Evolutionary conservation across 768 basidiomycete genomes (phyloP), one percentile per base, ranked within the genome.

Genomic region (Boletellus ananiceps): DNA sequence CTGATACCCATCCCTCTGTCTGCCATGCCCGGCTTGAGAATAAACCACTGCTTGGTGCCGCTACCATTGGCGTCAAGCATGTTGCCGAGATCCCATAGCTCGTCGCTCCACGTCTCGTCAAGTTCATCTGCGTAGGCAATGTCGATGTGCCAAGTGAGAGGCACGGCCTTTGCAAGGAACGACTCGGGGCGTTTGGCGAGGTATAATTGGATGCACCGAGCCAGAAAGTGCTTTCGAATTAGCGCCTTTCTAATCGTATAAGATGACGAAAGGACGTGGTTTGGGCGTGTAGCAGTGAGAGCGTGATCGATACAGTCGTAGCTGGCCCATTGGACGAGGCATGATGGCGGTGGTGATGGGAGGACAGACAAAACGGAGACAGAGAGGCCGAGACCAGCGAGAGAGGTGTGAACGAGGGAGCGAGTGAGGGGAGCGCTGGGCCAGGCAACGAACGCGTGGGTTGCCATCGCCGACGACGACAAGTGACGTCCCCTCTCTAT

Each of bases 11-110:
- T 91, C 12, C 93, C 96, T 43, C 92, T 80, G 71, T 98, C 94
- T 1, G 93, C 86, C 89, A 99, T 95, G 15, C 93, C 91, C 40
- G 96, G 94, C 71, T 99, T 99, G 44, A 99, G 70, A 52, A 99
- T 95, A 80, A 86, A 98, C 95, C 95, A 97, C 43, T 57, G 72
- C 15, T 55, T 57, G 25, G 37, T 41, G n/a, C 49, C 38, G 15
- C 18, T 23, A 12, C 8, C 34, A 16, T 70, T 71, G 4, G 60
- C 55, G 18, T 83, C 77, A 27, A 96, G 75, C 16, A 75, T 71
- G 39, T 77, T 68, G 6, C 79, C 82, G 13, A 98, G 78, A 43
- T 96, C 93, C 77, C 84, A 97, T 31, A 97, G 77, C 50, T 99
- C 96, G 68, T 98, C 95, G 27, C 79, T 69, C 80, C 93, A 88